Percentiles rank a stretch among this genome's conserved stretches.
Evolutionary conservation across 2,329 filamentous ascomycete species (phyloP).

Genomic region (Microsporum ferrugineum): DNA sequence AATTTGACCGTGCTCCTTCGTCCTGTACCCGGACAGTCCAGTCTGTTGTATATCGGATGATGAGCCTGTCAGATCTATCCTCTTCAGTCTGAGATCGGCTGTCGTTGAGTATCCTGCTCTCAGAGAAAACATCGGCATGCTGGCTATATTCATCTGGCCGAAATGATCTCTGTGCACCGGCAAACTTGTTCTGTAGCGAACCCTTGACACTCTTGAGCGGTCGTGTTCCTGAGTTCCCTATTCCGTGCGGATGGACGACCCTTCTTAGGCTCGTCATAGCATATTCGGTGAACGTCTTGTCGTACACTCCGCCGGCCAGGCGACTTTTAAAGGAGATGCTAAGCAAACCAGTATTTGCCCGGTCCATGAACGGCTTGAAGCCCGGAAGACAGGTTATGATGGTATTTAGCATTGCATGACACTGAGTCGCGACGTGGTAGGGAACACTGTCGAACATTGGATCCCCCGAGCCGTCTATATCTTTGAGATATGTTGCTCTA

Average conservation of each 20-base stretch:
- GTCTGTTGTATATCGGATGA: slow-evolving; percentile 12
- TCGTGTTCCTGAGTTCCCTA: neutral
- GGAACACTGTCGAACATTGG: neutral
- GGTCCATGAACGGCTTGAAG: slow-evolving; percentile 3
- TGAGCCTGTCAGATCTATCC: slow-evolving; percentile 9
- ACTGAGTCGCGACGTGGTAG: neutral
- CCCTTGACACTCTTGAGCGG: neutral
- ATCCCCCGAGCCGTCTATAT: neutral
- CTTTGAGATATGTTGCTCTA: neutral
- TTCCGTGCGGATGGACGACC: neutral
- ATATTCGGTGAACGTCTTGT: neutral
- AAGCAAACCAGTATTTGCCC: neutral
- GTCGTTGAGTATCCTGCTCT: neutral
- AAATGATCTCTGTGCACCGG: neutral
- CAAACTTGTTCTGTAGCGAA: neutral
- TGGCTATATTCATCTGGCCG: slow-evolving; percentile 1
- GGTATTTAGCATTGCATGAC: neutral
- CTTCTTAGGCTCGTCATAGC: neutral
- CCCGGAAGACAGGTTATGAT: neutral
- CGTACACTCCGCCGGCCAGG: neutral
- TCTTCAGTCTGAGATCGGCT: neutral
- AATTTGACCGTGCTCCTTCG: neutral
- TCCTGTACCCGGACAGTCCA: slow-evolving; percentile 9
- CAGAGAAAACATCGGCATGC: neutral
- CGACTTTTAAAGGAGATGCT: slow-evolving; percentile 1